Evolutionary conservation across 1,284 basidiomycete species (phyloP).

Genomic region (Exobasidium cylindrosporum): DNA sequence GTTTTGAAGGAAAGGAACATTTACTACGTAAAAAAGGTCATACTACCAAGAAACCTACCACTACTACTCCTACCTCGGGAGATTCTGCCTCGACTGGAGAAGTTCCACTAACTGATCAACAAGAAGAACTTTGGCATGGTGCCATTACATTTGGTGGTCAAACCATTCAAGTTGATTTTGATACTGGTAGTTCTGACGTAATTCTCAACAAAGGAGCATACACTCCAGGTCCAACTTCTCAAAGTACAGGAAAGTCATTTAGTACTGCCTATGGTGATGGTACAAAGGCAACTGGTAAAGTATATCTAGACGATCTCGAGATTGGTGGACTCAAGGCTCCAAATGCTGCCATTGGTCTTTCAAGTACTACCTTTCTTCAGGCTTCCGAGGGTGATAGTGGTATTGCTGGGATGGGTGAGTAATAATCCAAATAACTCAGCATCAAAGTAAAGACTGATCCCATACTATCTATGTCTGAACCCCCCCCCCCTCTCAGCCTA

Average conservation of each 20-base stretch:
- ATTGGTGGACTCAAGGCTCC: slow-evolving; percentile 54
- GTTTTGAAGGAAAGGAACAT: slow-evolving; percentile 41
- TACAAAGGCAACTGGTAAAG: slow-evolving; percentile 60
- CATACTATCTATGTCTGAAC: too few species aligned
- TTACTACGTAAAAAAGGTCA: not conserved
- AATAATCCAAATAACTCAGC: too few species aligned
- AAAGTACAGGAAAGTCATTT: slow-evolving; percentile 56
- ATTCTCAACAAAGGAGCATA: slow-evolving; percentile 47
- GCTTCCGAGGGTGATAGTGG: slow-evolving; percentile 43
- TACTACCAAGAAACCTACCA: not conserved
- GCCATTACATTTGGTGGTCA: slow-evolving; percentile 43
- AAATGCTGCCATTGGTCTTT: slow-evolving; percentile 55
- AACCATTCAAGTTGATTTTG: slow-evolving; percentile 47
- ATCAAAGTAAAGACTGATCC: too few species aligned
- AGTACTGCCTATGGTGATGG: slow-evolving; percentile 63
- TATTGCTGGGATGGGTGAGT: slow-evolving; percentile 54
- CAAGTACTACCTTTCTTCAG: slow-evolving; percentile 44
- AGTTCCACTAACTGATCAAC: slow-evolving; percentile 37
- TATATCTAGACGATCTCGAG: slow-evolving; percentile 62
- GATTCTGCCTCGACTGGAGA: slow-evolving; percentile 18
- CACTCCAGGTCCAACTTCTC: slow-evolving; percentile 33
- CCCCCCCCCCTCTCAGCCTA: slow-evolving; percentile 20
- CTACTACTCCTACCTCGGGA: not conserved
- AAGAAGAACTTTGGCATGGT: slow-evolving; percentile 43
- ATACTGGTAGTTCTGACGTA: slow-evolving; percentile 46